A percentile compares a stretch with the other conserved stretches of the same genome.
phyloP scores from a whole-genome alignment of 2,329 filamentous ascomycete genomes.

The Tricladium varicosporioides region DNA sequence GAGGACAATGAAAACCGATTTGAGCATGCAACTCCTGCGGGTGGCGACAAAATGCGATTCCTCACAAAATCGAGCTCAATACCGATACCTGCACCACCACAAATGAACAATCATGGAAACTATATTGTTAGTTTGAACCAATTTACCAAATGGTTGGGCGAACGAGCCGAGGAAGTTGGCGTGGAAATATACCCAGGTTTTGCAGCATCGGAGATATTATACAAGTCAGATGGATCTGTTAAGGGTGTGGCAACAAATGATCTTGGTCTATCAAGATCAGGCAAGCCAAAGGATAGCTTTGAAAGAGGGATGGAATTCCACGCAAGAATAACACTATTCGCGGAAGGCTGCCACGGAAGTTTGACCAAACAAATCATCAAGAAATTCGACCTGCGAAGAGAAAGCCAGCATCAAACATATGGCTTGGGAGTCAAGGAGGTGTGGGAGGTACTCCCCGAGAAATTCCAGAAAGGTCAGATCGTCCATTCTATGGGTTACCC shows the following conservation, averaged over 20 bases:
- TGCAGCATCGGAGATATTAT: constrained; percentile 88
- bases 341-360: constrained; percentile 93
- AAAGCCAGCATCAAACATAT: constrained; percentile 94
- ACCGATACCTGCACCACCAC: constrained; percentile 83
- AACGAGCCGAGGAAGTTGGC: constrained; percentile 92
- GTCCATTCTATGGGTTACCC: constrained; percentile 93
- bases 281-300: constrained; percentile 84
- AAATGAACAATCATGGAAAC: constrained; percentile 98
- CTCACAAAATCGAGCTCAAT: constrained; percentile 78
- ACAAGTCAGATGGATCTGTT: constrained; percentile 81
- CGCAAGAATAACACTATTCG: constrained; percentile 85
- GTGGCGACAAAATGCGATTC: constrained; percentile 86
- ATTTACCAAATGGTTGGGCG: constrained; percentile 92
- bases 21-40: constrained; percentile 80
- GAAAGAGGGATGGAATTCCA: constrained; percentile 99
- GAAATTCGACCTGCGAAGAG: constrained; percentile 85
- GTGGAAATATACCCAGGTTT: constrained; percentile 97
- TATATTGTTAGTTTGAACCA: constrained; percentile 96
- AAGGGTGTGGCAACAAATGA: constrained; percentile 96
- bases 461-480: constrained; percentile 83
- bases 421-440: constrained; percentile 94
- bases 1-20: constrained; percentile 88
- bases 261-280: constrained; percentile 76
- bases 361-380: constrained; percentile 92
- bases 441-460: constrained; percentile 92